Evolutionary conservation across 768 basidiomycete species (phyloP), one percentile per base, ranked within the genome.

Genomic region (Pisolithus tinctorius): DNA sequence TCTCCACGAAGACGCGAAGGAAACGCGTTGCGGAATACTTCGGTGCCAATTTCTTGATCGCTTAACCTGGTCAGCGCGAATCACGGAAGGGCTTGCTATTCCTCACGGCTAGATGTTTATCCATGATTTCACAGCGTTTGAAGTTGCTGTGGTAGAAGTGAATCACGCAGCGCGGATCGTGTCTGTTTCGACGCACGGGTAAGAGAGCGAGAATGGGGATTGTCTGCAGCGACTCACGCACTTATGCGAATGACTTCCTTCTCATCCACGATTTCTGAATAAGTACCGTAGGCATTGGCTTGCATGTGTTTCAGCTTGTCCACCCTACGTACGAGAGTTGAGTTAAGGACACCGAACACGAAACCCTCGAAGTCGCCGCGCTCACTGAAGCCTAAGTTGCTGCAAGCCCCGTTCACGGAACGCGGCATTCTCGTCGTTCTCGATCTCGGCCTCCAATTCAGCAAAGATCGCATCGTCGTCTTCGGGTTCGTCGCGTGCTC

Each of bases 111-210:
- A 99, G 82, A 65, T 98, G 94, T 63, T 84, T 84, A 71, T 98
- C 92, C 96, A 99, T 97, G 61, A 96, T 94, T 55, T 82, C 83
- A 70, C 96, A 99, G 48, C 96, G 78, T 54, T 80, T 80, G 71
- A 99, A 99, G 53, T 96, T 86, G 45, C 74, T 74, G 65, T 98
- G 94, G 69, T 87, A 97, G 75, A 98, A 99, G 67, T 99, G 94
- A 30, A 96, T 78, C 25, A 98, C 76, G 60, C 89, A 93, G 63
- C 80, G 79, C 40, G 79, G 75, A 61, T 94, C 91, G 52, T 83
- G 83, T 17, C 93, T 96, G 59, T 34, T 47, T 29, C 37, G 40
- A 20, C 37, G 40, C 14, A 36, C 31, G 13, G n/a, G 54, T 10
- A 41, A 51, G 45, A 30, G 42, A 48, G 14, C 39, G 25, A 25